Evolutionary conservation across 2,329 filamentous ascomycete species (phyloP).

Genomic region (Trichocomaceae sp.): DNA sequence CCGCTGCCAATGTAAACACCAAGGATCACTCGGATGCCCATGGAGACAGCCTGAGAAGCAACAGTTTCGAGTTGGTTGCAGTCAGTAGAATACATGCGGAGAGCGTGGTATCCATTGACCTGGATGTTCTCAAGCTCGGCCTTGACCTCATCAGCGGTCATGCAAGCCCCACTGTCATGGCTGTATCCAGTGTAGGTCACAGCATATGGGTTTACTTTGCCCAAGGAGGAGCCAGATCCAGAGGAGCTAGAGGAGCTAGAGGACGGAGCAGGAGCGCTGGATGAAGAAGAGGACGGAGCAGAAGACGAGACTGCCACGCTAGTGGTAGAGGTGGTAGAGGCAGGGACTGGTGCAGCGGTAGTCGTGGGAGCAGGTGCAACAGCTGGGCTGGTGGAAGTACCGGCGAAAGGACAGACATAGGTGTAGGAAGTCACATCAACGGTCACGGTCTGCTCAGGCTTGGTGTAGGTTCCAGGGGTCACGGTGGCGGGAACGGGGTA

Average conservation of each 20-base stretch:
- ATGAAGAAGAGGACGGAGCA: conserved; percentile 14
- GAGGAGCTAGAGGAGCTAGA: conserved; percentile 16
- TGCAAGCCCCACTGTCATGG: conserved; percentile 52
- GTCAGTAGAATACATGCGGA: conserved; percentile 89
- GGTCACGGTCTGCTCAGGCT: conserved; percentile 59
- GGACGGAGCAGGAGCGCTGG: conserved; percentile 18
- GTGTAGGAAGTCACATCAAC: conserved; percentile 62
- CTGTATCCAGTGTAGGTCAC: conserved; percentile 77
- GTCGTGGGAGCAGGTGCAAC: conserved; percentile 21
- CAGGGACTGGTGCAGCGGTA: conserved; percentile 16
- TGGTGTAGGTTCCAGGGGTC: conserved; percentile 66
- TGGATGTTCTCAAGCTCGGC: conserved; percentile 58
- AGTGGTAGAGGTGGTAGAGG: conserved; percentile 19
- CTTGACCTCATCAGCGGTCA: conserved; percentile 52
- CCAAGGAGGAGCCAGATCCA: conserved; percentile 20
- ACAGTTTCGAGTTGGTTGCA: conserved; percentile 74
- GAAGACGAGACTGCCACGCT: conserved; percentile 20
- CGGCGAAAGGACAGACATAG: conserved; percentile 63
- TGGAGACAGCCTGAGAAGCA: conserved; percentile 58
- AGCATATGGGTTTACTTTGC: conserved; percentile 52
- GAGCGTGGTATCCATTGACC: conserved; percentile 57
- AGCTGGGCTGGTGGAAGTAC: conserved; percentile 22
- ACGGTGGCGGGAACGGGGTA: conserved; percentile 61
- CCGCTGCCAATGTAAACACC: conserved; percentile 74
- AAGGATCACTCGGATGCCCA: conserved; percentile 72